Percentiles rank a stretch among this genome's conserved stretches.
These are phyloP conservation scores for Aspergillus sp. DNA, from an alignment of 2,329 filamentous ascomycete species.

Conservation along the genomic window DNA sequence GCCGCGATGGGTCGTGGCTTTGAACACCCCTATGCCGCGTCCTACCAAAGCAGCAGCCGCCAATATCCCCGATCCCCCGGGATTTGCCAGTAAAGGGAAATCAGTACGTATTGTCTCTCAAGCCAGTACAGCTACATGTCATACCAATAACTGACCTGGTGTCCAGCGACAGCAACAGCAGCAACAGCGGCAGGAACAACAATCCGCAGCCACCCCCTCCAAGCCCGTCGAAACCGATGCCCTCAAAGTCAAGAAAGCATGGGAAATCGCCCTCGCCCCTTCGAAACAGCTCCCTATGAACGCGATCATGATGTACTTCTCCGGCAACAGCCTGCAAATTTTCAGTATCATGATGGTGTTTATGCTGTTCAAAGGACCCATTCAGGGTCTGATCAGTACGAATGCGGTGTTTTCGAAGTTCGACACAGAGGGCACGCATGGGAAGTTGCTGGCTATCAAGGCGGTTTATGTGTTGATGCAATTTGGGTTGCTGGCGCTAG, in stretches of 20 bases:
- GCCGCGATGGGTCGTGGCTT: conserved; percentile 75
- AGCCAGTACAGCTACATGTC: too few relatives aligned
- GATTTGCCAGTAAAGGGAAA: conserved; percentile 54
- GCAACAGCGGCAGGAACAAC: conserved; percentile 24
- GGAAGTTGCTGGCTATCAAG: conserved; percentile 73
- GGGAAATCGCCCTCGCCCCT: conserved; percentile 90
- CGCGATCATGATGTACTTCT: conserved; percentile 99
- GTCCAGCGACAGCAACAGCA: conserved; percentile 9
- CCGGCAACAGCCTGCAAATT: conserved; percentile 93
- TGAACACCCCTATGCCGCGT: conserved; percentile 63
- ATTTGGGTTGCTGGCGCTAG: conserved; percentile 69
- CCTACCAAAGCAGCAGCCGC: conserved; percentile 51
- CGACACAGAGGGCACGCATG: conserved; percentile 69
- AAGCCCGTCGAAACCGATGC: conserved; percentile 78
- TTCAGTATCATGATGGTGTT: conserved; percentile 99
- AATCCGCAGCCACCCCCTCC: conserved; percentile 16
- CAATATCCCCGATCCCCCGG: conserved; percentile 71
- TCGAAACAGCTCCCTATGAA: conserved; percentile 97
- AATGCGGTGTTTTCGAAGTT: conserved; percentile 86
- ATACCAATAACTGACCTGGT: too few relatives aligned
- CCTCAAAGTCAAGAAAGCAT: conserved; percentile 95
- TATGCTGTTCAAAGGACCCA: conserved; percentile 95
- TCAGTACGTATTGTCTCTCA: conserved; percentile 7
- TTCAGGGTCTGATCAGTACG: conserved; percentile 73
- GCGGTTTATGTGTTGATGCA: conserved; percentile 82